These are phyloP conservation scores for Tetrahymena borealis DNA, from an alignment of 73 alveolate genomes.

Conservation along the genomic window DNA sequence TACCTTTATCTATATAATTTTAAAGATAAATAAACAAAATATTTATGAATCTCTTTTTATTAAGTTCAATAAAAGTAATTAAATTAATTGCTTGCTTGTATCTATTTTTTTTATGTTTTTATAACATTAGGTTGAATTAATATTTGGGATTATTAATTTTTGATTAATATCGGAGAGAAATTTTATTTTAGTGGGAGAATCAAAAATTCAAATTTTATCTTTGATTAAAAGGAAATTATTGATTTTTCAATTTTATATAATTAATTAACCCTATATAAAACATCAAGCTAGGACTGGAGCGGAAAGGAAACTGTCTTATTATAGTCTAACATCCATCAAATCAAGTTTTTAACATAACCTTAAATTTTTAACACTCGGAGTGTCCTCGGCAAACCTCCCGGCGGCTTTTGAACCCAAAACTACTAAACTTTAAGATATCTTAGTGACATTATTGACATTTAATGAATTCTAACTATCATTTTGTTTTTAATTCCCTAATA, in stretches of 20 bases:
- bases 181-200: background rate
- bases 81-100: no score
- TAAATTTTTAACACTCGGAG: background rate
- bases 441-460: background rate
- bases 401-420: background rate
- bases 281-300: constrained; percentile 2
- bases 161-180: background rate
- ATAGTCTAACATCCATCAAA: background rate
- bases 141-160: background rate
- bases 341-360: background rate
- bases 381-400: background rate
- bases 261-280: background rate
- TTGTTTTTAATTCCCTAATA: background rate
- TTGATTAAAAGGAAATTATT: background rate
- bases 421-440: background rate
- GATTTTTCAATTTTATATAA: background rate
- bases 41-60: no score
- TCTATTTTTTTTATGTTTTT: no score
- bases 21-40: no score
- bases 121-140: no score
- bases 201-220: background rate
- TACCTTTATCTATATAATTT: no score
- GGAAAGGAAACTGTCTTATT: background rate
- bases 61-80: no score
- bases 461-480: background rate